A percentile compares a stretch with the other conserved stretches of the same genome.
Evolutionary conservation across 2,329 filamentous ascomycete genomes (phyloP).

Genomic region (Westerdykella aurantiaca): DNA sequence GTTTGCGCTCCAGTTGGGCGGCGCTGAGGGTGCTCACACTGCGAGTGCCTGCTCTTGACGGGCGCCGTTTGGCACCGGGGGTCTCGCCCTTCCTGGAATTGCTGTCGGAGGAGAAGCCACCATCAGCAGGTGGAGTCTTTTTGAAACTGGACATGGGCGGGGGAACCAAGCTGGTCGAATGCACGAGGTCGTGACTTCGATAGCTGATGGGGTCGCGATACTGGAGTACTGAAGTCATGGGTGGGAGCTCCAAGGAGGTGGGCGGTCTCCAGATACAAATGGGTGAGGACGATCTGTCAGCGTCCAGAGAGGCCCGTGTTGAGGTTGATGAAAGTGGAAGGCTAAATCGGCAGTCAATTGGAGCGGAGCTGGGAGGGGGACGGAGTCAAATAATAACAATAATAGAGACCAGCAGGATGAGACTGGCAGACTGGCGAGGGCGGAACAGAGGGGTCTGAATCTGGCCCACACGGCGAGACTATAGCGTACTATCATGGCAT

Average conservation of each 20-base stretch:
- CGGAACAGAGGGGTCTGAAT: background rate
- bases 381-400: background rate
- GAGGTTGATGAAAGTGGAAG: background rate
- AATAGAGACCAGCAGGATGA: background rate
- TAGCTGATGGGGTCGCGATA: slow-evolving; percentile 36
- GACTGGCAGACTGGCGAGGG: background rate
- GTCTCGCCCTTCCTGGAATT: slow-evolving; percentile 32
- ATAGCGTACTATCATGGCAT: background rate
- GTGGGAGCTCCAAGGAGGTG: slow-evolving; percentile 25
- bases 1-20: slow-evolving; percentile 54
- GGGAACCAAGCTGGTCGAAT: slow-evolving; percentile 28
- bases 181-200: slow-evolving; percentile 35
- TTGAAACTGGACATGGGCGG: slow-evolving; percentile 34
- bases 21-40: slow-evolving; percentile 54
- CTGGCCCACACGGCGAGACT: no score
- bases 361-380: background rate
- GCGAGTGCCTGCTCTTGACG: slow-evolving; percentile 51
- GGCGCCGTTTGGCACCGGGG: slow-evolving; percentile 41
- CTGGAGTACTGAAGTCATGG: slow-evolving; percentile 39
- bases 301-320: background rate
- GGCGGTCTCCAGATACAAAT: slow-evolving; percentile 24
- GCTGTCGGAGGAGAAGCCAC: slow-evolving; percentile 35
- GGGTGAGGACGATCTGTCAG: slow-evolving; percentile 1
- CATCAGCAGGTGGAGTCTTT: slow-evolving; percentile 33
- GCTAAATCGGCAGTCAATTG: background rate